Conservation (phyloP, 2,329 filamentous ascomycete species). For the Chaetomiaceae sp. region DNA sequence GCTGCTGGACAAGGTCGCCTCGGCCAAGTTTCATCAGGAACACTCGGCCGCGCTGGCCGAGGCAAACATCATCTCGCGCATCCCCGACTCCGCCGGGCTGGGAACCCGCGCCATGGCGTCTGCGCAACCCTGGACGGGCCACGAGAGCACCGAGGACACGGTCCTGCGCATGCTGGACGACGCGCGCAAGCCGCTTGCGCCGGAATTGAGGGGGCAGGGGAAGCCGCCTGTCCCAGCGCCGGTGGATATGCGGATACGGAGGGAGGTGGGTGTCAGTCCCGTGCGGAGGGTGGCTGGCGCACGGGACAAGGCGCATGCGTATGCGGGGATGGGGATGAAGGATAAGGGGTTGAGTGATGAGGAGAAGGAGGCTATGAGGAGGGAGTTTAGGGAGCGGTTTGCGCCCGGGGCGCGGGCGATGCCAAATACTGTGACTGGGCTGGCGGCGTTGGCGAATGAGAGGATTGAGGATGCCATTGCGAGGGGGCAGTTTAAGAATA, state of each 20-base stretch:
- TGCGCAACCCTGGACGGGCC: conserved; percentile 71
- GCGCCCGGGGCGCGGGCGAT: conserved; percentile 65
- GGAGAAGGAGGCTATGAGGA: conserved; percentile 67
- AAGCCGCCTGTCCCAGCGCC: conserved; percentile 39
- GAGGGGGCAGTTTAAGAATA: conserved; percentile 76
- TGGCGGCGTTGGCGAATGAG: conserved; percentile 83
- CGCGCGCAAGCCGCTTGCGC: conserved; percentile 64
- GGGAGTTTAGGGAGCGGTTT: conserved; percentile 78
- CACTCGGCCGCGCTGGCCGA: conserved; percentile 46
- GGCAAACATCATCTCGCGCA: conserved; percentile 32
- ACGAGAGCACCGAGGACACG: conserved; percentile 68
- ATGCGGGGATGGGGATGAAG: conserved; percentile 45
- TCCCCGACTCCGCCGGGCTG: conserved; percentile 57
- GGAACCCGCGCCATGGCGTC: conserved; percentile 65
- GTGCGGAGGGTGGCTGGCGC: conserved; percentile 50
- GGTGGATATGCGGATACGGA: conserved; percentile 50
- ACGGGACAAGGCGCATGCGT: conserved; percentile 53
- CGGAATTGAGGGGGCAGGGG: conserved; percentile 43
- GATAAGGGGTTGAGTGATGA: conserved; percentile 57
- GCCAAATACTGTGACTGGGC: conserved; percentile 71
- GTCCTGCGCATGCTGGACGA: conserved; percentile 83
- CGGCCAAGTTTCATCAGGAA: conserved; percentile 50
- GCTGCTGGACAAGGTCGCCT: conserved; percentile 53
- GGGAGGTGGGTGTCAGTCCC: conserved; percentile 36
- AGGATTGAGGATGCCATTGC: conserved; percentile 89